Evolutionary conservation across 2,329 filamentous ascomycete genomes (phyloP).

Genomic region (Dothidotthia symphoricarpi): DNA sequence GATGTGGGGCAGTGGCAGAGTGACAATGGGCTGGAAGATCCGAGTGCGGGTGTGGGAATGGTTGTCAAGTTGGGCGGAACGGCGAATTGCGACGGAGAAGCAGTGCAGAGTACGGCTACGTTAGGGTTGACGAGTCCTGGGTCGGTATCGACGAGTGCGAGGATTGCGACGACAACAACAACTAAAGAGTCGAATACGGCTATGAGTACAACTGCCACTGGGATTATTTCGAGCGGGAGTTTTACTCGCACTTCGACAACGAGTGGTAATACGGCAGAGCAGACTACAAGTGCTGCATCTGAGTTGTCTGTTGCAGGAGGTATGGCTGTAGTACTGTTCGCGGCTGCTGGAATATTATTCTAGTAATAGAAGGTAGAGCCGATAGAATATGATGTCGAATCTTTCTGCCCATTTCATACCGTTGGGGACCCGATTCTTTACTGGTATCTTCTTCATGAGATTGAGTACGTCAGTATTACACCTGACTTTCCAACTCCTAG

Average conservation of each 20-base stretch:
- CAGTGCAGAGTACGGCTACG: neutral
- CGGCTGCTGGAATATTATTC: conserved; percentile 3
- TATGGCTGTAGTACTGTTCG: conserved; percentile 1
- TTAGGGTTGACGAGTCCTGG: conserved; percentile 6
- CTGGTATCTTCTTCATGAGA: neutral
- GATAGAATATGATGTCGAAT: too few species aligned
- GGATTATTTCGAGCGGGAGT: conserved; percentile 2
- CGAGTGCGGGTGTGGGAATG: conserved; percentile 35
- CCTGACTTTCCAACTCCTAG: too few species aligned
- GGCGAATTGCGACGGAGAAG: conserved; percentile 15
- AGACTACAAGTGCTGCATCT: conserved; percentile 15
- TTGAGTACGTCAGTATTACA: too few species aligned
- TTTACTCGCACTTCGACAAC: conserved; percentile 3
- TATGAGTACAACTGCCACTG: conserved; percentile 1
- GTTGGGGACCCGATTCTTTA: neutral
- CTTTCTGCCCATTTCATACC: too few species aligned
- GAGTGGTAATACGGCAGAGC: conserved; percentile 7
- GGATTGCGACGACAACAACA: conserved; percentile 7
- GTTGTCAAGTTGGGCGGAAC: conserved; percentile 33
- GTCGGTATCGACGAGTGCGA: conserved; percentile 11
- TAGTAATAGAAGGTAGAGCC: conserved; percentile 1
- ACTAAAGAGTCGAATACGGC: neutral
- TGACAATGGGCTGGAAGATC: conserved; percentile 30
- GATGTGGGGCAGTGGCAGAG: conserved; percentile 30
- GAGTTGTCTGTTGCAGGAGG: neutral